These are phyloP conservation scores for Macroventuria anomochaeta DNA, from an alignment of 2,329 filamentous ascomycete genomes.

Conservation along the genomic window DNA sequence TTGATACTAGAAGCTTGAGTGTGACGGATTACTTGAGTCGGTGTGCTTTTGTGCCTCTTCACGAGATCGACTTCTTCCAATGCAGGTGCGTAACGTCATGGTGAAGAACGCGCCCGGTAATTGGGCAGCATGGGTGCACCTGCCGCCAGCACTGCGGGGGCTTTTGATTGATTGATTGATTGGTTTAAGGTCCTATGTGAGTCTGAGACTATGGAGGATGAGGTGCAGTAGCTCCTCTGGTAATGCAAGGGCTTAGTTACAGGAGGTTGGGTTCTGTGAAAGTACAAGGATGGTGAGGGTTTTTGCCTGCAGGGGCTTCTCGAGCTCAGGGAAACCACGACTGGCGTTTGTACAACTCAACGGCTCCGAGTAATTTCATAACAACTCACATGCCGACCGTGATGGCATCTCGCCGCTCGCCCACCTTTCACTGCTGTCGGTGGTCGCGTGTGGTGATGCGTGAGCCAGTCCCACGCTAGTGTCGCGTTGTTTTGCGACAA, in stretches of 20 bases:
- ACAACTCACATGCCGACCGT: neutral
- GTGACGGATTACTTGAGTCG: no score
- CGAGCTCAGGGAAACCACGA: constrained; percentile 7
- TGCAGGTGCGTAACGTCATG: constrained; percentile 22
- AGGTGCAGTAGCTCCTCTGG: no score
- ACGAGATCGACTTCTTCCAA: neutral
- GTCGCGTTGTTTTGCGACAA: constrained; percentile 36
- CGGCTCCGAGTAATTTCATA: neutral
- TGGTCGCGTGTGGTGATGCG: constrained; percentile 15
- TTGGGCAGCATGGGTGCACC: constrained; percentile 10
- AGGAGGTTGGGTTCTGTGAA: no score
- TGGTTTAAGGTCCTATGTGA: no score
- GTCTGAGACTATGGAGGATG: no score
- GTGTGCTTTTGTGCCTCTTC: neutral
- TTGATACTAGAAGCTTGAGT: neutral
- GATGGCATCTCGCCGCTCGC: neutral
- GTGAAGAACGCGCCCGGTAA: constrained; percentile 7
- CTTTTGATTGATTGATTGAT: no score
- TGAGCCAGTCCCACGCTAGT: constrained; percentile 28
- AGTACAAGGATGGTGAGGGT: no score
- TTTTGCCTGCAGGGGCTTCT: constrained; percentile 4
- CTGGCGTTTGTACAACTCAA: neutral
- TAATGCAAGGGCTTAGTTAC: no score
- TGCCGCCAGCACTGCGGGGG: constrained; percentile 7
- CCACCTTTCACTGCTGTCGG: neutral